Evolutionary conservation across 352 stramenopile genomes (phyloP).

Genomic region (Blastocystis sp.): DNA sequence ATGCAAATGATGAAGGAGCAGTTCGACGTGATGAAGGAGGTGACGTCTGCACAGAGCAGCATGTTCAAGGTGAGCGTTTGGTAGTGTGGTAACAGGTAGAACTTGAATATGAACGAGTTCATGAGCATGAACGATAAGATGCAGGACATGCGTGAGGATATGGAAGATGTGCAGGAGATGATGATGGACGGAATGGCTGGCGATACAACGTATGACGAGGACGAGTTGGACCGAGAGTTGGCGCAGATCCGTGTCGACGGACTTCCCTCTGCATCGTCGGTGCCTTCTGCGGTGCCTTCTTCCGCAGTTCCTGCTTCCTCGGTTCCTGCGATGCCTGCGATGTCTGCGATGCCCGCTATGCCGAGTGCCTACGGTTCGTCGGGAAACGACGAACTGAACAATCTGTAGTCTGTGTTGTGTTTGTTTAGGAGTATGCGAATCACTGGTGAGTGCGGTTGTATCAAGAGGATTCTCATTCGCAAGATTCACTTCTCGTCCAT

Average conservation of each 20-base stretch:
- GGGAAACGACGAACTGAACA: no score
- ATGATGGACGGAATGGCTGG: slow-evolving; percentile 41
- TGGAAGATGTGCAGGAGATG: slow-evolving; percentile 56
- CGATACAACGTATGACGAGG: slow-evolving; percentile 17
- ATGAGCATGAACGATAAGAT: slow-evolving; percentile 36
- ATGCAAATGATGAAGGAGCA: slow-evolving; percentile 51
- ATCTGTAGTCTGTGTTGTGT: no score
- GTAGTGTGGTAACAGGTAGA: background rate
- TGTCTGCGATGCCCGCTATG: background rate
- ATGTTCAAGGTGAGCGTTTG: slow-evolving; percentile 31
- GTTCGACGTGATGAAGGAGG: slow-evolving; percentile 51
- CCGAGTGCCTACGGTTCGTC: no score
- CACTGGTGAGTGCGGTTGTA: no score
- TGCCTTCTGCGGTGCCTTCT: no score
- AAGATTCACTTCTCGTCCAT: no score
- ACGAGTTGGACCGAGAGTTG: slow-evolving; percentile 36
- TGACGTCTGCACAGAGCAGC: slow-evolving; percentile 20
- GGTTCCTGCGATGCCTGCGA: background rate
- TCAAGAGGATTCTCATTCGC: no score
- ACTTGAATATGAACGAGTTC: slow-evolving; percentile 37
- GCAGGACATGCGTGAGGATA: slow-evolving; percentile 53
- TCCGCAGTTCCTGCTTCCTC: background rate
- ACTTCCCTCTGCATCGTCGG: no score
- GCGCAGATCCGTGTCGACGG: background rate
- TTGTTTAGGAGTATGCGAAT: no score